phyloP scores from a whole-genome alignment of 2,329 filamentous ascomycete species.

The Colletotrichum sp. region DNA sequence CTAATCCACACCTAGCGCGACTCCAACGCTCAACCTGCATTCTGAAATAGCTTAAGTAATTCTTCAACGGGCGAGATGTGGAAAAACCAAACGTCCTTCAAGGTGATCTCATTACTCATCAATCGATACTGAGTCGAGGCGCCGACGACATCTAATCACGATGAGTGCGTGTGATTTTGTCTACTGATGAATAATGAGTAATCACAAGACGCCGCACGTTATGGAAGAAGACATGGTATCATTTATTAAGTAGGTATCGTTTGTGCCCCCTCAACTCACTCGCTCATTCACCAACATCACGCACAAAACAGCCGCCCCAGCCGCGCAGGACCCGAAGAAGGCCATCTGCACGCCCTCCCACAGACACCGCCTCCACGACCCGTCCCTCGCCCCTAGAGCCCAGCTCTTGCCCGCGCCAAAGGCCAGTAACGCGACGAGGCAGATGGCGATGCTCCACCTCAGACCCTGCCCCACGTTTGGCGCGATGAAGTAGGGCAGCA shows the following conservation, averaged over 20 bases:
- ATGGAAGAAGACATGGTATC: not conserved
- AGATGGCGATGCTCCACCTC: constrained; percentile 58
- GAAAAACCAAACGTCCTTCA: not conserved
- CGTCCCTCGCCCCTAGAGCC: constrained; percentile 28
- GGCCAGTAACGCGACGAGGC: constrained; percentile 56
- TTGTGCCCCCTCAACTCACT: not conserved
- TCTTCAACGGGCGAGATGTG: not conserved
- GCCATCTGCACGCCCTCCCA: constrained; percentile 9
- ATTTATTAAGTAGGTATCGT: not conserved
- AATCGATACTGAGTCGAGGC: not conserved
- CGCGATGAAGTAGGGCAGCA: constrained; percentile 63
- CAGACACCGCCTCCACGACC: not conserved
- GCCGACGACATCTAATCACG: not conserved
- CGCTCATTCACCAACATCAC: not conserved
- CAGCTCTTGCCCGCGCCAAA: constrained; percentile 64
- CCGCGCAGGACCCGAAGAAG: not conserved
- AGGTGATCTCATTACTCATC: not conserved
- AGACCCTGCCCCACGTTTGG: constrained; percentile 44
- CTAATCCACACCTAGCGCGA: not conserved
- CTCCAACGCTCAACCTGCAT: not conserved
- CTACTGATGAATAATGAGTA: not conserved
- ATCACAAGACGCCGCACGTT: not conserved
- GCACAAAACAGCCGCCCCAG: not conserved
- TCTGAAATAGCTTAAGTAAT: not conserved
- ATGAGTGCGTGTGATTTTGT: rapidly evolving